phyloP scores from a whole-genome alignment of 78 protist genomes.

The Cavenderia fasciculata region DNA sequence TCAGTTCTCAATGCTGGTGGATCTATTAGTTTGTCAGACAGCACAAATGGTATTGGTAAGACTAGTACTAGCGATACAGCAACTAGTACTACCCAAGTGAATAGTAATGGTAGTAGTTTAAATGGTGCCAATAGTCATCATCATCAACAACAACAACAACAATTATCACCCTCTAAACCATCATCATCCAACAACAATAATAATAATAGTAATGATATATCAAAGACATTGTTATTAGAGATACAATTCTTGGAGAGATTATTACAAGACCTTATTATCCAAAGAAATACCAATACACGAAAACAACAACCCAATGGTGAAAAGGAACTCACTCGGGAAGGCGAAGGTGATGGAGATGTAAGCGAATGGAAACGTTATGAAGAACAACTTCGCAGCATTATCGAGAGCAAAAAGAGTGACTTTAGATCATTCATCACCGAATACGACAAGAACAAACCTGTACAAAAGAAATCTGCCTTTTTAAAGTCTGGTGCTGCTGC shows the following conservation, averaged over 20 bases:
- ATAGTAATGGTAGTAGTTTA: neutral
- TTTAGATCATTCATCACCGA: neutral
- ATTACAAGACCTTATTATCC: slow-evolving; percentile 40
- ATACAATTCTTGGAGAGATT: slow-evolving; percentile 44
- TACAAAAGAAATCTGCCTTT: slow-evolving; percentile 37
- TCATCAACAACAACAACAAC: neutral
- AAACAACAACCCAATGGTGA: neutral
- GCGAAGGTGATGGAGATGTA: slow-evolving; percentile 12
- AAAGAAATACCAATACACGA: slow-evolving; percentile 49
- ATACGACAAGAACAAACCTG: slow-evolving; percentile 6
- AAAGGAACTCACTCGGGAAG: slow-evolving; percentile 18
- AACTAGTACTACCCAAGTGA: neutral
- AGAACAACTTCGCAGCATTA: slow-evolving; percentile 24
- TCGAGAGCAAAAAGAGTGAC: slow-evolving; percentile 19
- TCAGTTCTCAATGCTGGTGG: neutral
- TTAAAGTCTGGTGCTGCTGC: slow-evolving; percentile 36
- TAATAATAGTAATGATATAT: slow-evolving; percentile 4
- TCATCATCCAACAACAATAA: neutral
- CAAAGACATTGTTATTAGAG: slow-evolving; percentile 9
- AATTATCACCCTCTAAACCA: neutral
- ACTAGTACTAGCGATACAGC: too few relatives aligned
- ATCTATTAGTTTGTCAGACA: neutral
- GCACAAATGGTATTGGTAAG: too few relatives aligned
- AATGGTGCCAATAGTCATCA: neutral
- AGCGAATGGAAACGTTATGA: slow-evolving; percentile 27